Base-by-base conservation (phyloP, 768 basidiomycete species). In the Tephrocybe sp. region DNA sequence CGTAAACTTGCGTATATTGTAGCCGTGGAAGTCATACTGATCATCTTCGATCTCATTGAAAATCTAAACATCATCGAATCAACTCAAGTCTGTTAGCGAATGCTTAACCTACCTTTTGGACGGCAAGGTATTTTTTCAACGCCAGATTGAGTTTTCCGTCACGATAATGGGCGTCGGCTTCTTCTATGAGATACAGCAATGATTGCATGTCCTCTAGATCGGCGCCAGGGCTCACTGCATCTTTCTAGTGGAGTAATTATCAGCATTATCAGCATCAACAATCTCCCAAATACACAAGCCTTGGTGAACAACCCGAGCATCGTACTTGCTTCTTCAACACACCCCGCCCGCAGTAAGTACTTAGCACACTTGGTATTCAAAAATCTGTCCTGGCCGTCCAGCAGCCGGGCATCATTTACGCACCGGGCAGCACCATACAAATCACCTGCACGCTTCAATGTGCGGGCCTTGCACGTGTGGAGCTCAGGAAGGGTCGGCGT, bases 151-250 rank as follows among this genome's bases (percentile, higher is more conserved):
- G 69, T 58, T 84, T 84, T 1, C 87, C 86, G 44, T 74, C 72
- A 4, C 79, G 79, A 47, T 75, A 69, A 45, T 90, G 82, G 1
- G 87, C 78, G 50, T 88, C 81, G 1, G 82, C 97, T 58, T 91
- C 85, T 67, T 97, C 94, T 15, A 77, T 66, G 19, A 98, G 71
- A 69, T 89, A 97, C 58, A 94, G 80, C 38, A 95, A 64, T 21
- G 92, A 93, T 65, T 99, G 97, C 92, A 99, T 93, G 52, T 98
- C 96, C 57, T 93, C 86, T 27, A 98, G 71, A 67, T 99, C 97
- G 8, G 78, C 71, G 2, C 80, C 80, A 15, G 92, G 87, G 43
- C 80, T 76, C 0, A 74, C 58, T 2, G 91, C 82, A 60, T 92
- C 95, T 83, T 96, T 98, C 92, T 96, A 63, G 31, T 28, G 28